Conservation (phyloP, 345 rosid species). For the Populus simonii region DNA sequence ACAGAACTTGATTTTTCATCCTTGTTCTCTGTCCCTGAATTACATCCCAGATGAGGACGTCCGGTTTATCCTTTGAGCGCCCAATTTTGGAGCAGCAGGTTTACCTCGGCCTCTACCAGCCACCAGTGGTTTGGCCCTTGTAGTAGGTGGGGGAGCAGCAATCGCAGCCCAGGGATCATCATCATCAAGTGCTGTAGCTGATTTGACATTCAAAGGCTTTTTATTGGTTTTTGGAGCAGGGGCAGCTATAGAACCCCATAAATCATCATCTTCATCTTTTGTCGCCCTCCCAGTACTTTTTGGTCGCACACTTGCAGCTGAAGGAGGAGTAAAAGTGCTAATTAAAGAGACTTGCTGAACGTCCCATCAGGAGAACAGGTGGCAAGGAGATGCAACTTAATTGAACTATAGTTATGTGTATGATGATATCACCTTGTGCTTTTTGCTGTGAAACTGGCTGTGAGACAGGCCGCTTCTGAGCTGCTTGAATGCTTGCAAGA, state of each 20-base stretch:
- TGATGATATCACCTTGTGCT: slow-evolving; percentile 52
- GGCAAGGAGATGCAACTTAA: neutral
- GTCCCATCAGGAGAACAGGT: neutral
- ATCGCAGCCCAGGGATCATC: slow-evolving; percentile 96
- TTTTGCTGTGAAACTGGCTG: slow-evolving; percentile 60
- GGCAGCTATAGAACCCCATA: slow-evolving; percentile 97
- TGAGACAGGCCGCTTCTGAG: slow-evolving; percentile 75
- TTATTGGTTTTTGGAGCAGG: slow-evolving; percentile 67
- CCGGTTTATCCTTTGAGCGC: slow-evolving; percentile 92
- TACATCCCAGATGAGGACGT: slow-evolving; percentile 68
- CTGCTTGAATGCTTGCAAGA: slow-evolving; percentile 85
- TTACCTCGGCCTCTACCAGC: slow-evolving; percentile 77
- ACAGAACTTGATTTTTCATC: slow-evolving; percentile 35
- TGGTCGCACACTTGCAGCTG: slow-evolving; percentile 60
- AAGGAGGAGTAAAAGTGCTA: neutral
- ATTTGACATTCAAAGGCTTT: slow-evolving; percentile 60
- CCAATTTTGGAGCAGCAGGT: slow-evolving; percentile 64
- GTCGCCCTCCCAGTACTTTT: slow-evolving; percentile 44
- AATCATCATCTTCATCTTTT: slow-evolving; percentile 73
- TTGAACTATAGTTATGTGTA: neutral
- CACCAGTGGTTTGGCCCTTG: slow-evolving; percentile 67
- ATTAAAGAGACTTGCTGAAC: neutral
- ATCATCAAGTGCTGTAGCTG: slow-evolving; percentile 47
- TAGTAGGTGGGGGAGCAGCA: slow-evolving; percentile 92
- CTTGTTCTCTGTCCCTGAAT: slow-evolving; percentile 8